Base-by-base conservation (phyloP, 2,329 filamentous ascomycete genomes). In the Myriosclerotinia curreyana region DNA sequence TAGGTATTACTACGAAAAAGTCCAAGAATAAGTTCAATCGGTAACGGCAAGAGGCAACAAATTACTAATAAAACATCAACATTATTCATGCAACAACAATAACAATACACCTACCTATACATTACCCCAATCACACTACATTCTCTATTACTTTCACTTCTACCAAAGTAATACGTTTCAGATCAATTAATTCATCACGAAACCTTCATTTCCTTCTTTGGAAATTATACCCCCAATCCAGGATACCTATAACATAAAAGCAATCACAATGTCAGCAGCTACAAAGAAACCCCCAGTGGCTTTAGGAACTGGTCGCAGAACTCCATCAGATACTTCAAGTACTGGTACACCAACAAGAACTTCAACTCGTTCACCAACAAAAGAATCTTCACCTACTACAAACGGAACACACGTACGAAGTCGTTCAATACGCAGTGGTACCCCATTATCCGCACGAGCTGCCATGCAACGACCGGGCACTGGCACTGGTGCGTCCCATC, bases 371-470 rank as follows among this genome's bases (percentile, higher is more conserved):
- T 71, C 71, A 20, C 70, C 72, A 44, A 67, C 73, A 38, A 67
- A 73, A 60, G 62, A 72, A 22, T 59, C 71, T 46, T 54, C 71
- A 49, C 51, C 73, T 46, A 66, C 69, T 36, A 31, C 69, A 56
- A 74, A 72, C 67, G 71, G 70, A 56, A 31, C 62, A 42, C 65
- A 81, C n/a, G 79, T 81, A 62, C 83, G 88, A 66, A 86, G 83
- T 54, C 84, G 87, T 67, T 91, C 90, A 17, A 79, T 86, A 66
- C 86, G 90, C 71, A 79, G 79, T 42, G 82, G 82, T 62, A 83
- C 83, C n/a, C 85, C 88, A 40, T 83, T 91, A 28, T 91, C 90
- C 66, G 90, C 90, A 66, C 87, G 90, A 71, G 87, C 87, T 61
- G 86, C 88, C 62, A 86, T 85, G 61, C 81, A 86, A 69, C 85